Conservation (phyloP, 2,329 filamentous ascomycete genomes). For the Fusarium multiceps region DNA sequence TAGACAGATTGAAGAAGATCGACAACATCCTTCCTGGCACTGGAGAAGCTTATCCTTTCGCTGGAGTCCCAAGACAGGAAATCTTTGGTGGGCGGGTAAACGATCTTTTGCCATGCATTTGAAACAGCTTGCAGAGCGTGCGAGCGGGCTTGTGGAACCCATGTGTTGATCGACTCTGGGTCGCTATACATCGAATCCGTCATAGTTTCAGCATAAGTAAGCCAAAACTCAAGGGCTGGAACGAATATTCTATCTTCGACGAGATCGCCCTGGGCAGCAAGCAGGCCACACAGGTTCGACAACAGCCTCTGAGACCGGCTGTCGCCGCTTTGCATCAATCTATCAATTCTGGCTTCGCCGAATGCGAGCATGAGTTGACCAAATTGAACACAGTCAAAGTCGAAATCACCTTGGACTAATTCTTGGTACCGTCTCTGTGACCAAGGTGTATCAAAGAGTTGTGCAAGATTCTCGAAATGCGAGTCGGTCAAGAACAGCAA, state of each 20-base stretch:
- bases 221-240: slow-evolving; percentile 83
- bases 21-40: slow-evolving; percentile 81
- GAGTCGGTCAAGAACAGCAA: slow-evolving; percentile 69
- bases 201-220: slow-evolving; percentile 76
- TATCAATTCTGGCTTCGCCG: slow-evolving; percentile 72
- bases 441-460: slow-evolving; percentile 71
- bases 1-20: slow-evolving; percentile 81
- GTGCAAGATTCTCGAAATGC: slow-evolving; percentile 67
- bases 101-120: slow-evolving; percentile 75
- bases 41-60: slow-evolving; percentile 73
- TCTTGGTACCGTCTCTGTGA: slow-evolving; percentile 65
- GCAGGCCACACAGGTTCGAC: slow-evolving; percentile 70
- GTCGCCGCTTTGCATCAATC: slow-evolving; percentile 65
- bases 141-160: slow-evolving; percentile 68
- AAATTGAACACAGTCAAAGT: slow-evolving; percentile 73
- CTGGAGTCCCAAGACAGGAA: slow-evolving; percentile 76
- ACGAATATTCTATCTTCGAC: slow-evolving; percentile 79
- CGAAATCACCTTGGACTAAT: slow-evolving; percentile 69
- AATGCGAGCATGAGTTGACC: slow-evolving; percentile 75
- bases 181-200: slow-evolving; percentile 67
- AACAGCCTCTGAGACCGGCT: slow-evolving; percentile 65
- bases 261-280: slow-evolving; percentile 73
- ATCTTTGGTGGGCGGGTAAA: slow-evolving; percentile 69
- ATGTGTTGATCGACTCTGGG: slow-evolving; percentile 59
- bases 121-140: slow-evolving; percentile 73